Percentiles rank a stretch among this genome's conserved stretches.
These are phyloP conservation scores for Pseudonitzschia multiseries DNA, from an alignment of 108 stramenopile genomes.

Conservation along the genomic window DNA sequence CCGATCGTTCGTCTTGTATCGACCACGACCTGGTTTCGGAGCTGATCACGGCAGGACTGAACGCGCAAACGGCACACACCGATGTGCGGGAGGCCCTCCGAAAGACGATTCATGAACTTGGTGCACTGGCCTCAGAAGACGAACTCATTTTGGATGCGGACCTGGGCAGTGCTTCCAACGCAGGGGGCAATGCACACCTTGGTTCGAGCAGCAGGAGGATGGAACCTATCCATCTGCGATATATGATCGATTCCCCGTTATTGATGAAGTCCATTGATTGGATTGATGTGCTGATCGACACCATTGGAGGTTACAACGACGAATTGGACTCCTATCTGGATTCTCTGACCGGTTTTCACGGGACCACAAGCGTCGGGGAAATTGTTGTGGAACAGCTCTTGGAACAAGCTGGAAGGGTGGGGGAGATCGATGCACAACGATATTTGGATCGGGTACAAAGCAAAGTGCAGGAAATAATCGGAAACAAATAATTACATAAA, in stretches of 20 bases:
- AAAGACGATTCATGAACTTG: constrained; percentile 17
- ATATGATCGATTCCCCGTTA: constrained; percentile 26
- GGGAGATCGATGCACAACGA: neutral
- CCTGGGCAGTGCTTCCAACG: constrained; percentile 19
- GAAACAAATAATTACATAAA: neutral
- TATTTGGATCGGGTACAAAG: neutral
- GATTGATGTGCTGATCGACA: constrained; percentile 37
- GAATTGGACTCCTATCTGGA: constrained; percentile 42
- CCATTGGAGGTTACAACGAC: constrained; percentile 40
- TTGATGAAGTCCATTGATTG: constrained; percentile 19
- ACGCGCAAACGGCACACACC: constrained; percentile 4
- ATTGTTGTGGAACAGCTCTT: constrained; percentile 18
- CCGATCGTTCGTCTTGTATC: constrained; percentile 1
- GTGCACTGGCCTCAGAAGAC: constrained; percentile 1
- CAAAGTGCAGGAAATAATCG: too few species aligned
- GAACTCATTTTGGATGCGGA: constrained; percentile 40
- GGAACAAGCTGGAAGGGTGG: constrained; percentile 23
- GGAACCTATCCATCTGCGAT: constrained; percentile 20
- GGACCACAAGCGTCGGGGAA: constrained; percentile 28
- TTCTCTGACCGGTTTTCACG: constrained; percentile 7
- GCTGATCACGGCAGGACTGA: constrained; percentile 22
- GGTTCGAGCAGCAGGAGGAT: neutral
- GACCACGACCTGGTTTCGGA: constrained; percentile 13
- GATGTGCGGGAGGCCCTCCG: constrained; percentile 28
- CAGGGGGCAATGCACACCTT: neutral